A percentile compares a stretch with the other conserved stretches of the same genome.
phyloP scores from a whole-genome alignment of 1,284 basidiomycete species.

The Puccinia brachypodii region DNA sequence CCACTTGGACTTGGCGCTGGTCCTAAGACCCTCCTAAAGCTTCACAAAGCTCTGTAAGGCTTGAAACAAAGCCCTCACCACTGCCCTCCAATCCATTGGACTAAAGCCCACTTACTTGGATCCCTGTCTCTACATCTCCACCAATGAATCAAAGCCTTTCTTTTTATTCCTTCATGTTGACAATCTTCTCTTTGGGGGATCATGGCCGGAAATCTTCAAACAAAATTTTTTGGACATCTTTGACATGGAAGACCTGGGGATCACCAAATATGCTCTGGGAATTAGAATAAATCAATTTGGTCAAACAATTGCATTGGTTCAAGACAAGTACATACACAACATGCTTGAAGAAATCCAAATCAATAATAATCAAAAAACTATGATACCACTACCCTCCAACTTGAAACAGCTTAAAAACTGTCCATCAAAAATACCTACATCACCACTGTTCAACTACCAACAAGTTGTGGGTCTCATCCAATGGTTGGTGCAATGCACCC shows the following conservation, averaged over 20 bases:
- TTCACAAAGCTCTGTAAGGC: slow-evolving; percentile 15
- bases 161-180: slow-evolving; percentile 15
- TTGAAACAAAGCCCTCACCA: slow-evolving; percentile 23
- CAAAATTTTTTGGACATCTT: neutral
- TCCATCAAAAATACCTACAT: neutral
- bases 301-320: neutral
- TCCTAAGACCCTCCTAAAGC: neutral
- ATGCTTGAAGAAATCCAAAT: neutral
- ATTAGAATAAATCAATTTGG: neutral
- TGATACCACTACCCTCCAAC: neutral
- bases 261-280: neutral
- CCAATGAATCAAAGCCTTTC: neutral
- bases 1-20: neutral
- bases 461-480: neutral
- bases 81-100: neutral
- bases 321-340: slow-evolving; percentile 18
- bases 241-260: slow-evolving; percentile 30
- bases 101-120: neutral
- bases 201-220: slow-evolving; percentile 1
- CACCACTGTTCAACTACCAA: slow-evolving; percentile 1
- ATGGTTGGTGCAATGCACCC: slow-evolving; percentile 17
- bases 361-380: neutral
- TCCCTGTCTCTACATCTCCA: slow-evolving; percentile 4
- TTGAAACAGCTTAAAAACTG: neutral
- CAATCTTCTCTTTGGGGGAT: slow-evolving; percentile 10